Evolutionary conservation across 129 eudicot species (phyloP).

Genomic region (Logfia minima): DNA sequence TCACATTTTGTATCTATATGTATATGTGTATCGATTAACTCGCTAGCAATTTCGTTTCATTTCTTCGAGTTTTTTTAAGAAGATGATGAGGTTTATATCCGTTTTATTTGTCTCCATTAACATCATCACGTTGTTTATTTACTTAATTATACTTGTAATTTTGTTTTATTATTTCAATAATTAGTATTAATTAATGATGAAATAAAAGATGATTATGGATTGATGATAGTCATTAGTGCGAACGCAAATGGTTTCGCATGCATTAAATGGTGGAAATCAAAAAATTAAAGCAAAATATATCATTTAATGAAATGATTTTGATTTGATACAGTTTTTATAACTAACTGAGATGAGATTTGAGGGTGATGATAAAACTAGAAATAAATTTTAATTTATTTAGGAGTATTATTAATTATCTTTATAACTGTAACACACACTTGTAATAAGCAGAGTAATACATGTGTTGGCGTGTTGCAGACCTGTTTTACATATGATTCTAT

Average conservation of each 20-base stretch:
- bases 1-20: no score
- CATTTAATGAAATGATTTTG: not conserved
- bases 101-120: conserved; percentile 3
- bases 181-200: conserved; percentile 4
- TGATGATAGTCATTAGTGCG: conserved; percentile 17
- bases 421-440: no score
- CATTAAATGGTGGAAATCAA: not conserved
- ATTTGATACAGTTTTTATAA: not conserved
- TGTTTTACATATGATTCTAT: not conserved
- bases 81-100: not conserved
- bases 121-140: conserved; percentile 10
- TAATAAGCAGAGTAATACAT: no score
- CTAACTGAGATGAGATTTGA: not conserved
- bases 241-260: conserved; percentile 25
- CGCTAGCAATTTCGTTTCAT: not conserved
- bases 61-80: not conserved
- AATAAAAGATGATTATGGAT: not conserved
- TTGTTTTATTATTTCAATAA: not conserved
- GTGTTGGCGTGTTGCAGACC: no score
- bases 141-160: not conserved
- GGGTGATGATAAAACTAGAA: not conserved
- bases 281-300: not conserved
- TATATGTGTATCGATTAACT: no score
- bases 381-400: no score
- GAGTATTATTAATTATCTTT: no score